phyloP scores from a whole-genome alignment of 305 asterid species.

The Fraxinus dipetala region DNA sequence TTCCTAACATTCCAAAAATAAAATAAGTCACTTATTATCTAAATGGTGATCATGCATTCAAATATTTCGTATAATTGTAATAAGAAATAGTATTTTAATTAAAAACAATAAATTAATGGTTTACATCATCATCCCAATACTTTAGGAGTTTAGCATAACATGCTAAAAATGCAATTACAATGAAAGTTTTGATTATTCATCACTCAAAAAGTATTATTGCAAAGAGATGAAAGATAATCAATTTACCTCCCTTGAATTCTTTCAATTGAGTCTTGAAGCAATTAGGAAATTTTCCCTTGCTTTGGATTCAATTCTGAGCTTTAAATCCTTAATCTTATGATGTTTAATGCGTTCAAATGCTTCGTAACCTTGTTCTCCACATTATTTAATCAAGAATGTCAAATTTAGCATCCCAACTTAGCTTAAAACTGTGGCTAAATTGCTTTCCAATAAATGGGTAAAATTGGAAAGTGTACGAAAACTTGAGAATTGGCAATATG shows the following conservation, averaged over 20 bases:
- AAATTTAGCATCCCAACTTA: too few species aligned
- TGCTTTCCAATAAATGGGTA: neutral
- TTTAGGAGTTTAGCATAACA: neutral
- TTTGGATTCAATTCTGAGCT: neutral
- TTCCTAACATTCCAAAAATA: neutral
- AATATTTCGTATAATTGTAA: too few species aligned
- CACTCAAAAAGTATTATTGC: neutral
- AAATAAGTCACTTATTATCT: neutral
- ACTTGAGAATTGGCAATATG: too few species aligned
- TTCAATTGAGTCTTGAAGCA: neutral
- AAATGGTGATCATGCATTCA: neutral
- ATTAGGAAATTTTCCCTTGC: neutral
- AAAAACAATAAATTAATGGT: neutral
- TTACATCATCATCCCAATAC: neutral
- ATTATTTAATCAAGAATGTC: neutral
- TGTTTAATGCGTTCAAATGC: neutral
- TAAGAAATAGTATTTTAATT: neutral
- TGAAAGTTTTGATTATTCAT: too few species aligned
- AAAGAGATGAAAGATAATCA: neutral
- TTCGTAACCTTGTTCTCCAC: neutral
- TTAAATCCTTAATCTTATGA: neutral
- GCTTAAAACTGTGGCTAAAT: neutral
- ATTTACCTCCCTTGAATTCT: neutral
- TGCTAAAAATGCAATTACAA: neutral
- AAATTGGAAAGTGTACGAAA: too few species aligned